These are phyloP conservation scores for Saccharomyces cerevisiae DNA, from an alignment of 805 yeast genomes.

Conservation along the genomic window DNA sequence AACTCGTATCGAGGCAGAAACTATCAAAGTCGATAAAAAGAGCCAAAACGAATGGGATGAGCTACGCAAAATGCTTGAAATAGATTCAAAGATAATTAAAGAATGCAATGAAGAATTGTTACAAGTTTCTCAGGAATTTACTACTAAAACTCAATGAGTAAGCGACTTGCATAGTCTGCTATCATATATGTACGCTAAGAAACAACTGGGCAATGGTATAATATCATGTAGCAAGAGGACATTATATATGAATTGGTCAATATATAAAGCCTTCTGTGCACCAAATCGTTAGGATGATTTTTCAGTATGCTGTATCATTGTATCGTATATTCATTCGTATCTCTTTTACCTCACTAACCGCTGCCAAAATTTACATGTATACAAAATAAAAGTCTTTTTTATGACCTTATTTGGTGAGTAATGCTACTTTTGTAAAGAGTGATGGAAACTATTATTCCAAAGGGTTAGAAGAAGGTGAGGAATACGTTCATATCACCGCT, in stretches of 20 bases:
- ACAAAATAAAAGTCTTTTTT: no score
- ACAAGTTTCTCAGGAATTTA: constrained; percentile 2
- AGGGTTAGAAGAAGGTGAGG: no score
- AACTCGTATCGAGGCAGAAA: constrained; percentile 6
- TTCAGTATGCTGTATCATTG: no score
- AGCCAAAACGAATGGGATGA: constrained; percentile 27
- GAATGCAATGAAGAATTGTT: constrained; percentile 17
- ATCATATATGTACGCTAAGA: not conserved
- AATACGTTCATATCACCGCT: not conserved
- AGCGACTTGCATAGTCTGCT: not conserved
- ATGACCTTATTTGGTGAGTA: not conserved
- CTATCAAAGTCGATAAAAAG: constrained; percentile 2
- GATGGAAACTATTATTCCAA: no score
- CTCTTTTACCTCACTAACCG: no score
- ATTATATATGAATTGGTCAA: not conserved
- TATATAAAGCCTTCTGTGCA: not conserved
- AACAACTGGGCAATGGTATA: not conserved
- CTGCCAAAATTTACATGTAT: no score
- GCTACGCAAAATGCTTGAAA: constrained; percentile 24
- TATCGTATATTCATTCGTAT: no score
- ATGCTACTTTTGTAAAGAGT: not conserved
- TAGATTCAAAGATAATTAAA: constrained; percentile 17
- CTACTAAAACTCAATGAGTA: not conserved
- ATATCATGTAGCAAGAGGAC: not conserved
- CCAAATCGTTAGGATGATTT: not conserved